phyloP scores from a whole-genome alignment of 2,329 filamentous ascomycete genomes.

The Fusarium tanahbumbuense region DNA sequence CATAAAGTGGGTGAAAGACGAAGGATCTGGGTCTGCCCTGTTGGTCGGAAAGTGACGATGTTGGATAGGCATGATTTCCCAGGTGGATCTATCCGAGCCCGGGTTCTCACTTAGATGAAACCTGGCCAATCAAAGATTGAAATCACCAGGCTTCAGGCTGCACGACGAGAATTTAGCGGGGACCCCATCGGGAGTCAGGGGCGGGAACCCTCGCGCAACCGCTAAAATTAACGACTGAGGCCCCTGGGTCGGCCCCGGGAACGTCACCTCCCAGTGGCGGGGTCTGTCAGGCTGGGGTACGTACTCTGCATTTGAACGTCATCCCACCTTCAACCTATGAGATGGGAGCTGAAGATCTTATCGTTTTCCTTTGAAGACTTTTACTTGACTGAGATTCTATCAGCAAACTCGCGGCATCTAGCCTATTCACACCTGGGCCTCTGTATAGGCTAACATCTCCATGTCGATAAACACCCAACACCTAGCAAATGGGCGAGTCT shows the following conservation, averaged over 20 bases:
- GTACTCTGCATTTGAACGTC: constrained; percentile 27
- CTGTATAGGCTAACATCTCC: constrained; percentile 34
- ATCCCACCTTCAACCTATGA: constrained; percentile 21
- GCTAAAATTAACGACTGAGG: constrained; percentile 34
- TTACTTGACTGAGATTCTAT: constrained; percentile 14
- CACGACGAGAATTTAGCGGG: constrained; percentile 38
- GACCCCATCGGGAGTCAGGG: constrained; percentile 40
- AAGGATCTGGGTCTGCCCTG: constrained; percentile 33
- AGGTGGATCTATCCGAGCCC: constrained; percentile 35
- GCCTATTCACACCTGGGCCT: constrained; percentile 19
- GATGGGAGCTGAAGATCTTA: constrained; percentile 25
- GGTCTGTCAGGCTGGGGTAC: constrained; percentile 19
- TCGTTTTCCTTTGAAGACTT: constrained; percentile 20
- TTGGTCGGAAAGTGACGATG: constrained; percentile 42
- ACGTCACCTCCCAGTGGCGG: constrained; percentile 11
- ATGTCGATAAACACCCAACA: constrained; percentile 40
- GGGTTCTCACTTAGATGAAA: constrained; percentile 26
- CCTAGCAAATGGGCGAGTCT: constrained; percentile 49
- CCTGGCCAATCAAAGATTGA: constrained; percentile 28
- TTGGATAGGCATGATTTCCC: constrained; percentile 41
- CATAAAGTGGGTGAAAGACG: constrained; percentile 22
- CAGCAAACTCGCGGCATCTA: constrained; percentile 6
- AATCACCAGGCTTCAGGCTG: constrained; percentile 29
- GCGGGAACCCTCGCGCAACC: constrained; percentile 28
- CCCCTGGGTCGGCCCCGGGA: constrained; percentile 3